These are phyloP conservation scores for Wickerhamomyces mucosus DNA, from an alignment of 805 yeast genomes.

Conservation along the genomic window DNA sequence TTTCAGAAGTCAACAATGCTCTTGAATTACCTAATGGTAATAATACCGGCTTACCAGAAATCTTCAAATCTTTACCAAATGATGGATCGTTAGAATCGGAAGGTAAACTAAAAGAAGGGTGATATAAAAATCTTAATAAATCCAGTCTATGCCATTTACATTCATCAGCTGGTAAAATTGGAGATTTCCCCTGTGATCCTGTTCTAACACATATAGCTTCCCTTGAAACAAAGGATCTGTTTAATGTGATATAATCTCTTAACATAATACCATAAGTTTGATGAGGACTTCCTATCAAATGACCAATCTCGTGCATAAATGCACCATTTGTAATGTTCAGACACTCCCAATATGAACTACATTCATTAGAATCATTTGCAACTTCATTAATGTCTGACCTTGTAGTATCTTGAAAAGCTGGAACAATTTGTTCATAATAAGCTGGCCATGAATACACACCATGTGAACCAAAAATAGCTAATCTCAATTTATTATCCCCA, in stretches of 20 bases:
- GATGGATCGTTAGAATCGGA: constrained; percentile 45
- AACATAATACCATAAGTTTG: constrained; percentile 86
- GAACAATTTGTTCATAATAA: constrained; percentile 59
- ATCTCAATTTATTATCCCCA: constrained; percentile 53
- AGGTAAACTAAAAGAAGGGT: constrained; percentile 71
- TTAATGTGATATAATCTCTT: constrained; percentile 72
- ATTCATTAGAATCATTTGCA: constrained; percentile 83
- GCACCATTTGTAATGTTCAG: constrained; percentile 83
- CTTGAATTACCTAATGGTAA: constrained; percentile 36
- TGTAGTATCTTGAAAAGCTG: constrained; percentile 67
- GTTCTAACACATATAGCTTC: constrained; percentile 52
- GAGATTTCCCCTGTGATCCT: constrained; percentile 35
- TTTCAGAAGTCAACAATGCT: constrained; percentile 37
- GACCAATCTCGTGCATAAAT: constrained; percentile 93
- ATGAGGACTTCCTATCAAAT: constrained; percentile 84
- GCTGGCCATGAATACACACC: constrained; percentile 90
- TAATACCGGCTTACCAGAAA: constrained; percentile 34
- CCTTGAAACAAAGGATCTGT: constrained; percentile 70
- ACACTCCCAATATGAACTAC: constrained; percentile 88
- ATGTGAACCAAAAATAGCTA: constrained; percentile 93
- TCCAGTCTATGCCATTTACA: constrained; percentile 88
- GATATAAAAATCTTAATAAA: constrained; percentile 64
- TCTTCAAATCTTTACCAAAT: constrained; percentile 14
- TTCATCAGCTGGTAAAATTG: constrained; percentile 47
- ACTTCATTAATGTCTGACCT: constrained; percentile 54